phyloP scores from a whole-genome alignment of 441 rosid genomes.

The Euphorbia schlechtendalii region DNA sequence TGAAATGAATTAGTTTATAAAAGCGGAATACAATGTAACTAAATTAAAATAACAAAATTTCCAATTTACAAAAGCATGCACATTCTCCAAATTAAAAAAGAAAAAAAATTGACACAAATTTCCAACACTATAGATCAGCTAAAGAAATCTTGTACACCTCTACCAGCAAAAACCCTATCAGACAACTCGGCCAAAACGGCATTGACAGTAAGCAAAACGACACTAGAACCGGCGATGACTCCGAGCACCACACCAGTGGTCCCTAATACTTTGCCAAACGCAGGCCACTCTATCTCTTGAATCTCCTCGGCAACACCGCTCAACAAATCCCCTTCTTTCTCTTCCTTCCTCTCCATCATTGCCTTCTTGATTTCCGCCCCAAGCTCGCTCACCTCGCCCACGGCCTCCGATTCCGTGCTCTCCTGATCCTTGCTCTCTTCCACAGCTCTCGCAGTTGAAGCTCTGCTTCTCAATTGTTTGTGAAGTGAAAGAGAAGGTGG shows the following conservation, averaged over 20 bases:
- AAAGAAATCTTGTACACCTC: constrained; percentile 79
- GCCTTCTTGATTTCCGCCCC: constrained; percentile 71
- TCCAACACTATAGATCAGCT: constrained; percentile 20
- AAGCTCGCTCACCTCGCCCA: constrained; percentile 14
- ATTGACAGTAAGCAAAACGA: constrained; percentile 78
- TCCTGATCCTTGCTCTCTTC: constrained; percentile 40
- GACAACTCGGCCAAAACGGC: constrained; percentile 82
- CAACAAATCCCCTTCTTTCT: constrained; percentile 36
- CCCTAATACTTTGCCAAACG: constrained; percentile 69
- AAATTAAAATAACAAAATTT: neutral
- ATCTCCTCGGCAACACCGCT: constrained; percentile 85
- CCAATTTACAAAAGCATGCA: neutral
- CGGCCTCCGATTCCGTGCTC: constrained; percentile 31
- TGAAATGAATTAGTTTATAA: too few relatives aligned
- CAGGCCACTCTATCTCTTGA: constrained; percentile 83
- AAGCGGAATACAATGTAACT: too few relatives aligned
- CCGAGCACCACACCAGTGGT: constrained; percentile 85
- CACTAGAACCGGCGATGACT: constrained; percentile 77
- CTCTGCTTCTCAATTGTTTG: neutral
- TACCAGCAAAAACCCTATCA: constrained; percentile 68
- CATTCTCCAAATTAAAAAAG: neutral
- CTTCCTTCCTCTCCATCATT: constrained; percentile 55
- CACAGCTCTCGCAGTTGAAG: constrained; percentile 6
- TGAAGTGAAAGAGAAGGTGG: neutral
- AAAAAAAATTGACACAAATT: neutral